These are phyloP conservation scores for Fusarium keratoplasticum DNA, from an alignment of 2,329 filamentous ascomycete species.

Conservation along the genomic window DNA sequence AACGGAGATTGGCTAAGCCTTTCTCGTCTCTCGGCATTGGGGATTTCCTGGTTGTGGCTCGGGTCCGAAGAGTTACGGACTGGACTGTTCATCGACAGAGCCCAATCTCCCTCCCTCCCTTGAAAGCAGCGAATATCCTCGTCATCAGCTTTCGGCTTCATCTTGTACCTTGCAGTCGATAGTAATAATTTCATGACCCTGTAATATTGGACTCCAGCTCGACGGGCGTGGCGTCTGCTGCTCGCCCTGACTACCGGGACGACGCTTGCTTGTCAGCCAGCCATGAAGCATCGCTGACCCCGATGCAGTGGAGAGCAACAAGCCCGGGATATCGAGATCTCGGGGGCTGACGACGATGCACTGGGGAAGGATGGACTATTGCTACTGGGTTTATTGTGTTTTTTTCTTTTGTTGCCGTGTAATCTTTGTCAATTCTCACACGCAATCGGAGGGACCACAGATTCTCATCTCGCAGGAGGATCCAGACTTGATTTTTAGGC, in stretches of 20 bases:
- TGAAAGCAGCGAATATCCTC: neutral
- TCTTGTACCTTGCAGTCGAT: neutral
- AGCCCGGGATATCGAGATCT: neutral
- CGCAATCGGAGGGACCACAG: constrained; percentile 1
- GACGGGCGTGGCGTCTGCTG: constrained; percentile 23
- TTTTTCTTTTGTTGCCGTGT: constrained; percentile 1
- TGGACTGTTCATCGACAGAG: neutral
- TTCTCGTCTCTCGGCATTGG: neutral
- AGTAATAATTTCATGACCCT: neutral
- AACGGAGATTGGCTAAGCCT: neutral
- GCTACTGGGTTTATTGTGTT: neutral
- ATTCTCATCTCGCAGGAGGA: neutral
- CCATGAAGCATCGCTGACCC: constrained; percentile 14
- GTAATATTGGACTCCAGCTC: constrained; percentile 21
- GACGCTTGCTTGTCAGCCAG: constrained; percentile 5
- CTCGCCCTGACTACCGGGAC: neutral
- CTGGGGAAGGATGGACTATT: constrained; percentile 3
- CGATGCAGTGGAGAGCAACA: constrained; percentile 6
- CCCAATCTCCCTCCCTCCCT: constrained; percentile 28
- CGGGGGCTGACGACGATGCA: neutral
- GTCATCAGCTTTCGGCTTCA: neutral
- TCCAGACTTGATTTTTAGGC: neutral
- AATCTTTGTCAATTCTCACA: constrained; percentile 28
- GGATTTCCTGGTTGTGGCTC: neutral
- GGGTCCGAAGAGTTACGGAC: constrained; percentile 32